Conservation (phyloP, 208 protist species). For the Leishmania tarentolae region DNA sequence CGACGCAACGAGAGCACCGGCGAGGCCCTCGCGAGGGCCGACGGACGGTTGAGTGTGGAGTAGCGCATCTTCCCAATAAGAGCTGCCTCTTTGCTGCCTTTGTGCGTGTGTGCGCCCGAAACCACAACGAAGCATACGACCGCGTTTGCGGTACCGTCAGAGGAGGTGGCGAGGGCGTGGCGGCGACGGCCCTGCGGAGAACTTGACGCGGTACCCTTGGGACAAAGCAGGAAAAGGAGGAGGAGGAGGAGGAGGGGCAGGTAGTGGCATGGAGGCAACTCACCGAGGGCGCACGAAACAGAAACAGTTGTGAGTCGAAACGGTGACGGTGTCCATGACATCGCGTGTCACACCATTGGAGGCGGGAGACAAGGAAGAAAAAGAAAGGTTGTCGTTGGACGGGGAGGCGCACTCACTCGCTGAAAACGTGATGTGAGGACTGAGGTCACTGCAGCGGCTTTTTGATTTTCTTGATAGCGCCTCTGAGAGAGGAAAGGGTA, state of each 20-base stretch:
- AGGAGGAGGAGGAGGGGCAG: not conserved
- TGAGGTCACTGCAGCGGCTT: not conserved
- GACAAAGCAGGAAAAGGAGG: not conserved
- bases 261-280: not conserved
- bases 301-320: not conserved
- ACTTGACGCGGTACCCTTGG: not conserved
- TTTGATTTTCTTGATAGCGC: not conserved
- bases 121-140: not conserved
- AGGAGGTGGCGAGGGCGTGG: not conserved
- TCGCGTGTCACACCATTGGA: not conserved
- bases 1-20: not conserved
- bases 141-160: not conserved
- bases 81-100: not conserved
- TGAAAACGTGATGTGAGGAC: not conserved
- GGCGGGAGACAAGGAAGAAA: not conserved
- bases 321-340: not conserved
- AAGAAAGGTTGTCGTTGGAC: not conserved
- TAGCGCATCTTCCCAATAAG: conserved; percentile 5
- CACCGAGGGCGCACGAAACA: not conserved
- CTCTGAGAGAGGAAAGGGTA: too few species aligned
- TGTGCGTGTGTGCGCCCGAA: not conserved
- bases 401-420: not conserved
- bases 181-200: not conserved
- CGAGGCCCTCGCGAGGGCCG: not conserved
- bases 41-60: not conserved